Percentiles rank a stretch among this genome's conserved stretches.
Conservation (phyloP, 441 rosid species). For the Capsella rubella region DNA sequence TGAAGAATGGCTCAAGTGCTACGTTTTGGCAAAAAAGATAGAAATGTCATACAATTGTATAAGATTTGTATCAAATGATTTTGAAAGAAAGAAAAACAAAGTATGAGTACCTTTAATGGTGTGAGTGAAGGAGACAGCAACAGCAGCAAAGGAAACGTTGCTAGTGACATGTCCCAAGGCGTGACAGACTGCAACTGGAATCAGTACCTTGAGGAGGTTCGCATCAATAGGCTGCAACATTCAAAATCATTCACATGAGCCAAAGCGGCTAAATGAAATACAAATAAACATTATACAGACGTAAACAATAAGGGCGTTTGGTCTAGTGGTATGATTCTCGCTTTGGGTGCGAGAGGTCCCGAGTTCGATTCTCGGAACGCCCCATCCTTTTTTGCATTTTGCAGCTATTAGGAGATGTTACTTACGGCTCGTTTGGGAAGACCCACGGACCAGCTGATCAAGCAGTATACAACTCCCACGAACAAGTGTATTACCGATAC, state of each 20-base stretch:
- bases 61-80: neutral
- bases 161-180: constrained; percentile 92
- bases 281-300: too few relatives aligned
- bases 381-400: constrained; percentile 24
- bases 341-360: constrained; percentile 72
- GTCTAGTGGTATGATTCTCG: constrained; percentile 41
- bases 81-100: neutral
- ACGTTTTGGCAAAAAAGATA: constrained; percentile 27
- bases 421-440: constrained; percentile 97
- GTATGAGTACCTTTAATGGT: constrained; percentile 75
- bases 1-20: constrained; percentile 99
- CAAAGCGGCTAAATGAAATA: too few relatives aligned
- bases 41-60: neutral
- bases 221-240: constrained; percentile 76
- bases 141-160: constrained; percentile 93
- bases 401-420: too few relatives aligned
- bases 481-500: constrained; percentile 92
- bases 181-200: constrained; percentile 92
- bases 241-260: neutral
- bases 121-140: constrained; percentile 96
- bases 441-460: constrained; percentile 88
- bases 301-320: neutral
- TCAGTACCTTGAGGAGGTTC: constrained; percentile 75
- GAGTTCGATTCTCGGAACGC: constrained; percentile 78
- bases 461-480: constrained; percentile 91